phyloP scores from a whole-genome alignment of 2,329 filamentous ascomycete species.

The Cercospora sp. region DNA sequence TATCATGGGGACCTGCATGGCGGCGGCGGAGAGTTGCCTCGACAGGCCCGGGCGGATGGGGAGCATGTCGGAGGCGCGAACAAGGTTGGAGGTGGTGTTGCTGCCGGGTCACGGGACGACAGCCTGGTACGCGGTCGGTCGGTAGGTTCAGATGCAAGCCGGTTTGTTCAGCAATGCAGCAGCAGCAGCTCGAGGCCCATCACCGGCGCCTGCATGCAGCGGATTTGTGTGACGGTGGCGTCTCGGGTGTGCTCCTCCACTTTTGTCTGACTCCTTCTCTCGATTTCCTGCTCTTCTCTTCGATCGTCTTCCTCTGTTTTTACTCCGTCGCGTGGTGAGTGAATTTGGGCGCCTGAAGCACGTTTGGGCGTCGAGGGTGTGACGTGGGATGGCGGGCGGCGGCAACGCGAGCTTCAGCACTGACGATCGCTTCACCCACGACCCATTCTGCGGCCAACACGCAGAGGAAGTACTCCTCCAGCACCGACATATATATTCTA shows the following conservation, averaged over 20 bases:
- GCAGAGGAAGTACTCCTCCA: neutral
- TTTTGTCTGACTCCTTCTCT: neutral
- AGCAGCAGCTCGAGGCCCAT: constrained; percentile 5
- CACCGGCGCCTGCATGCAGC: neutral
- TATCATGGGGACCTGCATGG: constrained; percentile 91
- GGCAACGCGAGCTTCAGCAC: neutral
- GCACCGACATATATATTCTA: neutral
- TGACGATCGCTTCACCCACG: neutral
- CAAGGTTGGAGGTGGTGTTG: neutral
- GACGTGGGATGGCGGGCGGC: constrained; percentile 5
- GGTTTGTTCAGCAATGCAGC: neutral
- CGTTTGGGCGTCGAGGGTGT: neutral
- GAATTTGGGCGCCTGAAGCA: neutral
- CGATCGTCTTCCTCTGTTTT: neutral
- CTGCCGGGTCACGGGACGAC: neutral
- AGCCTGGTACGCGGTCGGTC: neutral
- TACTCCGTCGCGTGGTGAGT: neutral
- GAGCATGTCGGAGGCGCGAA: constrained; percentile 33
- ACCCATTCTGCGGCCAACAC: neutral
- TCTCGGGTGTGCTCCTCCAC: neutral
- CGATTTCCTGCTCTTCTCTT: neutral
- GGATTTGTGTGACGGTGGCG: neutral
- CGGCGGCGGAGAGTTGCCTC: constrained; percentile 45
- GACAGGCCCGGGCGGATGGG: constrained; percentile 39
- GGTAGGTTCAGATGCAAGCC: neutral